Evolutionary conservation across 257 asterid species (phyloP).

Genomic region (Solanum chiquidenum): DNA sequence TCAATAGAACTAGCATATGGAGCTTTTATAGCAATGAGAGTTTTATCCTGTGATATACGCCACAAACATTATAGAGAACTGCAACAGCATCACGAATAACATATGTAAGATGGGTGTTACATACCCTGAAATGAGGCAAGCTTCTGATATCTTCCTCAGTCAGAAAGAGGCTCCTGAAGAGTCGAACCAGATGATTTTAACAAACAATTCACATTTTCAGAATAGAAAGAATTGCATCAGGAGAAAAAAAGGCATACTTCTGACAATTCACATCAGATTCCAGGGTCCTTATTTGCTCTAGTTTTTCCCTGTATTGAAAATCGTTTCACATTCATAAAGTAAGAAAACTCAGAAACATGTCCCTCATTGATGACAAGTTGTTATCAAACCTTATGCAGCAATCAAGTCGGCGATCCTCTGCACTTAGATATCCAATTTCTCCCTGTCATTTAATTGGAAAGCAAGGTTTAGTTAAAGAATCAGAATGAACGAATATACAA

Average conservation of each 20-base stretch:
- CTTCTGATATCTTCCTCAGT: slow-evolving; percentile 60
- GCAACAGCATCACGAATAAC: neutral
- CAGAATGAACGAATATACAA: neutral
- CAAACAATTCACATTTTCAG: slow-evolving; percentile 4
- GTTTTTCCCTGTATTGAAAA: slow-evolving; percentile 49
- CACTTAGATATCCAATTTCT: slow-evolving; percentile 37
- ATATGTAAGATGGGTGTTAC: slow-evolving; percentile 2
- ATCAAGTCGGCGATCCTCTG: slow-evolving; percentile 53
- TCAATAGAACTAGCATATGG: slow-evolving; percentile 63
- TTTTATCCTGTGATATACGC: slow-evolving; percentile 40
- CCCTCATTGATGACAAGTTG: neutral
- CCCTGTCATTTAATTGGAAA: slow-evolving; percentile 31
- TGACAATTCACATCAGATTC: slow-evolving; percentile 29
- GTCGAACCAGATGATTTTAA: slow-evolving; percentile 1
- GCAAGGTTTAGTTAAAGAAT: neutral
- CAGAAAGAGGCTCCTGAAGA: slow-evolving; percentile 54
- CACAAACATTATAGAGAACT: neutral
- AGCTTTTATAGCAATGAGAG: slow-evolving; percentile 59
- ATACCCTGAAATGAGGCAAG: slow-evolving; percentile 52
- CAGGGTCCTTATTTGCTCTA: slow-evolving; percentile 38
- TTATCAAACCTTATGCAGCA: slow-evolving; percentile 52
- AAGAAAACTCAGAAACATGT: neutral
- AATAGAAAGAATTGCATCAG: neutral
- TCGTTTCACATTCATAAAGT: slow-evolving; percentile 3
- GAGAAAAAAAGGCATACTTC: slow-evolving; percentile 30